Conservation (phyloP, 257 asterid genomes). For the Solanum chiquidenum region DNA sequence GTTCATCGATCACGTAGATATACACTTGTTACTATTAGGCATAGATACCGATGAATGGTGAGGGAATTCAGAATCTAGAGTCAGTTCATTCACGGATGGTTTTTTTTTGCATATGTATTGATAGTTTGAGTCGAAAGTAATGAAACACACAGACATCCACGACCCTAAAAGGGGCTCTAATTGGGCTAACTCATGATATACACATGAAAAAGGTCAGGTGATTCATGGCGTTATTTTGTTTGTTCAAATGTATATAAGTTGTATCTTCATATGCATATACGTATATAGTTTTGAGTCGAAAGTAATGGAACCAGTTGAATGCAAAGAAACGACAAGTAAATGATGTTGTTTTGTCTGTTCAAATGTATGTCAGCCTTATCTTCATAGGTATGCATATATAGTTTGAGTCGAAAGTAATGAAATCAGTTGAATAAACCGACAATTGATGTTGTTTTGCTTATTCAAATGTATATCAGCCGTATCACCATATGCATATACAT, state of each 20-base stretch:
- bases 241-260: constrained; percentile 14
- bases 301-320: neutral
- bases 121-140: neutral
- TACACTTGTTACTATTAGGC: neutral
- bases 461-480: constrained; percentile 29
- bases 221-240: neutral
- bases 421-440: neutral
- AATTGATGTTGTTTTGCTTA: neutral
- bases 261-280: neutral
- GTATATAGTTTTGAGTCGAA: neutral
- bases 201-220: neutral
- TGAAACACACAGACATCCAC: neutral
- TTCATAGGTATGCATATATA: constrained; percentile 11
- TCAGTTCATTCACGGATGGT: neutral
- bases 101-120: neutral
- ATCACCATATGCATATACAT: constrained; percentile 26
- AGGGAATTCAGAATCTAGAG: neutral
- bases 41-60: neutral
- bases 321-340: neutral
- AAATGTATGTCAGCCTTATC: constrained; percentile 37
- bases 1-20: neutral
- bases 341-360: neutral
- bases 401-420: neutral
- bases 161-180: neutral
- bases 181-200: neutral